phyloP scores from a whole-genome alignment of 1,284 basidiomycete species.

The Fomitopsis pinicola region DNA sequence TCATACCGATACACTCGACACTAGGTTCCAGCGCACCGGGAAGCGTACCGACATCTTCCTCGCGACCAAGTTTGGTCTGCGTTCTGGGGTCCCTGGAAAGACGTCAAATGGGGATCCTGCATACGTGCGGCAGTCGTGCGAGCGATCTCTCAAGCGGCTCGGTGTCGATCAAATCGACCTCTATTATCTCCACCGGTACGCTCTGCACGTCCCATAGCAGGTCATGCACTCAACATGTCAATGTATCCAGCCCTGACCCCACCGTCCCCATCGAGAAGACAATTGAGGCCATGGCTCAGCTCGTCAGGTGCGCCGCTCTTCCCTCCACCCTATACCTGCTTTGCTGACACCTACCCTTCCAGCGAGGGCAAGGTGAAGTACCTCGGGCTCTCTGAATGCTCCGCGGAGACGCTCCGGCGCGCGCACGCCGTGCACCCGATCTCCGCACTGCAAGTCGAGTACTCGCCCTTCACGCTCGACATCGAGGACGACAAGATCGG shows the following conservation, averaged over 20 bases:
- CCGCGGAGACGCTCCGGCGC: slow-evolving; percentile 53
- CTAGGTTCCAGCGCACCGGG: slow-evolving; percentile 30
- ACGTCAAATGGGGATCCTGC: slow-evolving; percentile 29
- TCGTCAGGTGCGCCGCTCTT: slow-evolving; percentile 39
- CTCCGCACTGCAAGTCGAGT: slow-evolving; percentile 60
- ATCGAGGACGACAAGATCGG: slow-evolving; percentile 46
- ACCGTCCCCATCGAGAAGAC: slow-evolving; percentile 36
- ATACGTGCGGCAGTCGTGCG: slow-evolving; percentile 31
- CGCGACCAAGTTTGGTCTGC: slow-evolving; percentile 48
- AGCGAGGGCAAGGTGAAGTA: too few relatives aligned
- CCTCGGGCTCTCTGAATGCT: slow-evolving; percentile 47
- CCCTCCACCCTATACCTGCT: too few relatives aligned
- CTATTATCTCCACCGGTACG: slow-evolving; percentile 39
- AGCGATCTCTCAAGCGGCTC: slow-evolving; percentile 36
- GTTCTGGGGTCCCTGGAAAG: slow-evolving; percentile 4
- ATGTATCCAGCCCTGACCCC: slow-evolving; percentile 32
- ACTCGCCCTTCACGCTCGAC: slow-evolving; percentile 55
- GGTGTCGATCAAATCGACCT: slow-evolving; percentile 43
- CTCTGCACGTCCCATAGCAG: not conserved
- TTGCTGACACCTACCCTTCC: too few relatives aligned
- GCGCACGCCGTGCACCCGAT: slow-evolving; percentile 61
- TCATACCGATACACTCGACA: too few relatives aligned
- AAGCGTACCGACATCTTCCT: slow-evolving; percentile 38
- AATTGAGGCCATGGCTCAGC: slow-evolving; percentile 47
- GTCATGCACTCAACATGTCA: not conserved